These are phyloP conservation scores for Platanthera guangdongensis DNA, from an alignment of 106 monocot genomes.

Conservation along the genomic window DNA sequence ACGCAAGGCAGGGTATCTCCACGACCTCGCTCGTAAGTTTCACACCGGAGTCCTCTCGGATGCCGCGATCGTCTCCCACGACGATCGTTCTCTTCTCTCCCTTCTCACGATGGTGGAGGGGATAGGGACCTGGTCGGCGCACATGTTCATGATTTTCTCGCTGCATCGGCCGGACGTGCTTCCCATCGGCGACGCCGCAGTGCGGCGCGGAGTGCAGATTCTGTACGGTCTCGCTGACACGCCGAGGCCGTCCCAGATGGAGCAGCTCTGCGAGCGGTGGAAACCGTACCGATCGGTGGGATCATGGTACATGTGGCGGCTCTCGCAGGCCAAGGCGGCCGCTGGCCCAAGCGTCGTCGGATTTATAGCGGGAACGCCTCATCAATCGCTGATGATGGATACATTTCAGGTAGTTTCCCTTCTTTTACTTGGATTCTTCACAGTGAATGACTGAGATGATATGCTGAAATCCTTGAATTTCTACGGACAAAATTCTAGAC, in stretches of 20 bases:
- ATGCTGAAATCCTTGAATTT: neutral
- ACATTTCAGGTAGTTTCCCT: constrained; percentile 6
- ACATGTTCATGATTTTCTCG: constrained; percentile 63
- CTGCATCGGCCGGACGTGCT: constrained; percentile 61
- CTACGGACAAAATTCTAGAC: neutral
- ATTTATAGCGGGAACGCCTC: neutral
- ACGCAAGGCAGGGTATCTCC: constrained; percentile 57
- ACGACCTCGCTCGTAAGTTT: constrained; percentile 59
- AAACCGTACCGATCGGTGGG: constrained; percentile 57
- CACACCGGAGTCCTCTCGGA: constrained; percentile 50
- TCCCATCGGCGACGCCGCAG: constrained; percentile 44
- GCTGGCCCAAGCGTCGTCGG: neutral
- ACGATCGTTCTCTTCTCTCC: constrained; percentile 40
- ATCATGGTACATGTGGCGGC: constrained; percentile 71
- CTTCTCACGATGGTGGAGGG: constrained; percentile 69
- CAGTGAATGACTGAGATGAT: neutral
- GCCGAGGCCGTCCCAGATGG: constrained; percentile 62
- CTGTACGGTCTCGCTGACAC: constrained; percentile 32
- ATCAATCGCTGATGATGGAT: constrained; percentile 6
- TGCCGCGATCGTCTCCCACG: constrained; percentile 29
- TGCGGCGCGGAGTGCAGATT: constrained; percentile 58
- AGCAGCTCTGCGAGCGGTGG: constrained; percentile 47
- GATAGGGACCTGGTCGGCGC: constrained; percentile 63
- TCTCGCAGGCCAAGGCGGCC: constrained; percentile 10
- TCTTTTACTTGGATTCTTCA: neutral